Conservation (phyloP, 371 early-diverging fungal species). For the Smittium culicis region DNA sequence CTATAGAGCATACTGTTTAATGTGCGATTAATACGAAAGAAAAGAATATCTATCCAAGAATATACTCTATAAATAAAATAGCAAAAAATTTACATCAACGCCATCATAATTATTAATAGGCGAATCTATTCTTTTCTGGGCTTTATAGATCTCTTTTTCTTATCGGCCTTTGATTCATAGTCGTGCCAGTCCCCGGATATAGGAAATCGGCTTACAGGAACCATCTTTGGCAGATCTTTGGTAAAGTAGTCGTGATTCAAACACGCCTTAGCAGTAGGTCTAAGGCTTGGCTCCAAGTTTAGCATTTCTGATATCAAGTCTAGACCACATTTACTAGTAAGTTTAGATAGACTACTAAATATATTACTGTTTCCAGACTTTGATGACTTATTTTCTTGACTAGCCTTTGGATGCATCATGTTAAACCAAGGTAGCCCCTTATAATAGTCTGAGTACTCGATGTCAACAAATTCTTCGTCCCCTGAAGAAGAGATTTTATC, state of each 20-base stretch:
- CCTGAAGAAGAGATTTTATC: too few relatives aligned
- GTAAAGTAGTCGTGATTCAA: constrained; percentile 36
- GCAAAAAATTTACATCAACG: too few relatives aligned
- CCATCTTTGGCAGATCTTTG: constrained; percentile 18
- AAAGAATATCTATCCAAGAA: too few relatives aligned
- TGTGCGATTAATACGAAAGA: too few relatives aligned
- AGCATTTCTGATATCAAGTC: constrained; percentile 39
- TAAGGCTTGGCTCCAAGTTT: constrained; percentile 33
- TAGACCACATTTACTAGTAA: constrained; percentile 22
- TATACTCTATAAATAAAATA: too few relatives aligned
- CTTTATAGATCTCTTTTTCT: constrained; percentile 29
- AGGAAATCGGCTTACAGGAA: constrained; percentile 29
- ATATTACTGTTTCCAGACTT: constrained; percentile 13
- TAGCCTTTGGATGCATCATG: constrained; percentile 21
- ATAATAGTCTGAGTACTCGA: constrained; percentile 13
- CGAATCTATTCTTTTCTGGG: too few relatives aligned
- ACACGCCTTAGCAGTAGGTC: constrained; percentile 40
- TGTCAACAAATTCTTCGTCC: neutral
- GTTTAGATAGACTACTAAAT: constrained; percentile 15
- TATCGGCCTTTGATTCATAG: constrained; percentile 36
- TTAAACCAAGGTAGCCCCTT: constrained; percentile 29
- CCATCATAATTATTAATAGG: too few relatives aligned
- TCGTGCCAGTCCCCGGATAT: constrained; percentile 40
- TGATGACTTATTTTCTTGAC: constrained; percentile 9
- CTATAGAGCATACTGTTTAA: too few relatives aligned